Base-by-base conservation (phyloP, 805 yeast species). In the Tetrapisispora namnaoensis region DNA sequence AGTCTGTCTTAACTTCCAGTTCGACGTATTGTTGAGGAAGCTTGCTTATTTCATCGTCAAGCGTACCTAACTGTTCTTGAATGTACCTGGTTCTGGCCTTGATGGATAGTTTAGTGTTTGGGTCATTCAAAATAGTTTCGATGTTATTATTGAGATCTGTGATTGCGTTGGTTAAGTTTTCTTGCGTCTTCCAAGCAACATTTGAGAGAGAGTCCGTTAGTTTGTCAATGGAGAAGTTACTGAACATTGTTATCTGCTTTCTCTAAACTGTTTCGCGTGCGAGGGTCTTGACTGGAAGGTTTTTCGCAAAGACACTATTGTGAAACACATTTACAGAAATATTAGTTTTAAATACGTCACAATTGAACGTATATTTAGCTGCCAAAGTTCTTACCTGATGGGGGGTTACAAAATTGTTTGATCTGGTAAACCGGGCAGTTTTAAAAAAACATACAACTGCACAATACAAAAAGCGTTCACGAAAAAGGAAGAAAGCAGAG, bases 11-110 rank as follows among this genome's bases (percentile, higher is more conserved):
- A 52, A 74, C 71, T 62, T 85, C 95, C 59, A 86, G 70, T 50
- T 76, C 74, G 49, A 78, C 72, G 65, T 86, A 86, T 53, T 83
- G 89, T 39, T 75, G 77, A 43, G 95, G 95, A 46, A 86, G 72
- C 62, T 83, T 87, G 49, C 84, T 77, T 43, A 82, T 82, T 50
- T 77, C 82, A 53, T 80, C 86, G 22, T 55, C 45, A 49, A 80
- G 74, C 36, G 79, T 72, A 35, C 85, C 83, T 51, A 83, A 73
- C 56, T 75, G 82, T 57, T 79, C 79, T 56, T 82, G 80, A 21
- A 83, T 52, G 43, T 57, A 60, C 45, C 65, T 61, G 17, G 61
- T 58, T 20, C 61, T 61, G 27, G 63, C 57, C 40, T 56, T 56
- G 13, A 65, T 48, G 9, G 63, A 56, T 42, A 65, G 49, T 43